Conservation (phyloP, 2,329 filamentous ascomycete genomes). For the Xylaria sp. region DNA sequence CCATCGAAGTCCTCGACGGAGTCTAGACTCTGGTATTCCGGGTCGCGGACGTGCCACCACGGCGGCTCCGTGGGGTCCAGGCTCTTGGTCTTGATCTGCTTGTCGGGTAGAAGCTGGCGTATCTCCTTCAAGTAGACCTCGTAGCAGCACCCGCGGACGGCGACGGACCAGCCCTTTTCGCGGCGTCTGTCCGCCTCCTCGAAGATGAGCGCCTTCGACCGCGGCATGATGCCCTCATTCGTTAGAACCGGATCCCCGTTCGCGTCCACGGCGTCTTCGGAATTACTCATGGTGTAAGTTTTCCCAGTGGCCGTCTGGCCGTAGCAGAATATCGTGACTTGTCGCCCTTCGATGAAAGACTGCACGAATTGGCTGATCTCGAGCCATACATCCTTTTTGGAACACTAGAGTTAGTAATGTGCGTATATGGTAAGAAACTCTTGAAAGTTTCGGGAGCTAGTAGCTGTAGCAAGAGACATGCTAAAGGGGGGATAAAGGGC, state of each 20-base stretch:
- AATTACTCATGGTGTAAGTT: conserved; percentile 86
- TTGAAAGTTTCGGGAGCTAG: too few relatives aligned
- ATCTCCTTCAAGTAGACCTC: conserved; percentile 98
- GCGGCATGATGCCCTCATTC: conserved; percentile 90
- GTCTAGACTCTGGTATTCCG: conserved; percentile 63
- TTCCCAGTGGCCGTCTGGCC: conserved; percentile 97
- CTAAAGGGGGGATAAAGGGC: too few relatives aligned
- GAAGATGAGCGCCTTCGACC: conserved; percentile 91
- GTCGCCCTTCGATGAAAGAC: conserved; percentile 93
- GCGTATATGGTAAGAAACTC: too few relatives aligned
- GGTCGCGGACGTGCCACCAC: conserved; percentile 30
- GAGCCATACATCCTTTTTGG: conserved; percentile 89
- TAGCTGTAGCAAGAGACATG: too few relatives aligned
- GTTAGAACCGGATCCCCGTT: conserved; percentile 40
- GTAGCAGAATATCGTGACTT: conserved; percentile 98
- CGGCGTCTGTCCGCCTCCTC: conserved; percentile 81
- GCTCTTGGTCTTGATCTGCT: conserved; percentile 51
- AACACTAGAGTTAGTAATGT: too few relatives aligned
- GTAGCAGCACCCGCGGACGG: conserved; percentile 91
- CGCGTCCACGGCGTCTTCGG: conserved; percentile 10
- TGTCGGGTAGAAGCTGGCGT: conserved; percentile 69
- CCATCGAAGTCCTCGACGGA: conserved; percentile 80
- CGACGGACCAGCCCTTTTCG: conserved; percentile 91
- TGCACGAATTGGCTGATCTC: conserved; percentile 98
- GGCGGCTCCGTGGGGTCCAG: conserved; percentile 58